phyloP scores from a whole-genome alignment of 1,139 yeast species.

The Meyerozyma elateridarum region DNA sequence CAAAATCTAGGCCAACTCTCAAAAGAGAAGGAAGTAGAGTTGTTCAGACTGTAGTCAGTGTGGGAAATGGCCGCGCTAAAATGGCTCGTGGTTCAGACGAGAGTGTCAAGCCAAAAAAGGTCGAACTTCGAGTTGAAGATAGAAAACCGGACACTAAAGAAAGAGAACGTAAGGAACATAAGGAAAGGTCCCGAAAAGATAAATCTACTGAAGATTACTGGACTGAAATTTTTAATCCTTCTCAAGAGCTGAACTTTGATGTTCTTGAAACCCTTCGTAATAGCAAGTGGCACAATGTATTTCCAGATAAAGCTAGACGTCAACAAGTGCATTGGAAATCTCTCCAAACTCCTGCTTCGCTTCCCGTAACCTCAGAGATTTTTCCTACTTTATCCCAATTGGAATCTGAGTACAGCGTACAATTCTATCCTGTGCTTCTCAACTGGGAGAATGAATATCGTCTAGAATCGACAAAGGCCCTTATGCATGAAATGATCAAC shows the following conservation, averaged over 20 bases:
- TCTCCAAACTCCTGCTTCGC: conserved; percentile 84
- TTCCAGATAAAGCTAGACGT: conserved; percentile 64
- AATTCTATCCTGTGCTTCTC: conserved; percentile 58
- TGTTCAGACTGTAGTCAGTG: no score
- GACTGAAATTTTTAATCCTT: conserved; percentile 68
- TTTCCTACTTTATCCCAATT: conserved; percentile 72
- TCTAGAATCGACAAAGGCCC: conserved; percentile 50
- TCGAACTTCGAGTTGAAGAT: no score
- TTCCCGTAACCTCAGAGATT: conserved; percentile 74
- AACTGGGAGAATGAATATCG: conserved; percentile 50
- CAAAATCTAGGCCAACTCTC: no score
- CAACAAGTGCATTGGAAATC: conserved; percentile 87
- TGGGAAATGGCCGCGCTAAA: no score
- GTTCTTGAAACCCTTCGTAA: conserved; percentile 39
- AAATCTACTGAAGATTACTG: conserved; percentile 33
- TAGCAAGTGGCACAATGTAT: conserved; percentile 80
- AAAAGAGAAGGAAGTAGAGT: no score
- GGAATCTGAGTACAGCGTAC: conserved; percentile 56
- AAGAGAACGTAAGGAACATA: conserved; percentile 3
- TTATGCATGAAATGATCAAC: conserved; percentile 85
- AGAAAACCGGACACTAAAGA: no score
- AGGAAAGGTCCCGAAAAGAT: conserved; percentile 5
- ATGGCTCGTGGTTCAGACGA: no score
- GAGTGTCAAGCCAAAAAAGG: no score
- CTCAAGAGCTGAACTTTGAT: conserved; percentile 50